phyloP scores from a whole-genome alignment of 2,329 filamentous ascomycete genomes.

The Leptodontidium sp. region DNA sequence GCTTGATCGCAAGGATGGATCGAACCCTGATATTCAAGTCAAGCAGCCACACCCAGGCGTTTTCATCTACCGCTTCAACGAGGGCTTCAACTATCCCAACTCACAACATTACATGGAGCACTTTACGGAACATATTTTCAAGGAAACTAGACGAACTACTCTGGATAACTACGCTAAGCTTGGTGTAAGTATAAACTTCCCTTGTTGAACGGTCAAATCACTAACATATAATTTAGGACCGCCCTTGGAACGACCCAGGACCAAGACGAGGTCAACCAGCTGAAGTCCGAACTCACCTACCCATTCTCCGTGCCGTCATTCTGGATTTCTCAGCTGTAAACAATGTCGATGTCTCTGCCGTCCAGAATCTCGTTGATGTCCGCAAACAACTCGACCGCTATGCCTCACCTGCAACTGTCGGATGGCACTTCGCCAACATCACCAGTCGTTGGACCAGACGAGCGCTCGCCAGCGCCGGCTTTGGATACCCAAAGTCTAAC shows the following conservation, averaged over 20 bases:
- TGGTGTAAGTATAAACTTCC: constrained; percentile 68
- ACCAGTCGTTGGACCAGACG: constrained; percentile 95
- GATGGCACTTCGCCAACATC: constrained; percentile 95
- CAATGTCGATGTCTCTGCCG: constrained; percentile 90
- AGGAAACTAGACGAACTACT: constrained; percentile 79
- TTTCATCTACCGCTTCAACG: constrained; percentile 94
- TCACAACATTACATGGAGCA: constrained; percentile 90
- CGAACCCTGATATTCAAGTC: constrained; percentile 82
- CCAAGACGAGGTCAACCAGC: constrained; percentile 63
- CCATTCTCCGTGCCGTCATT: constrained; percentile 84
- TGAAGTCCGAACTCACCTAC: constrained; percentile 60
- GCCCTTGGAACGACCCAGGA: constrained; percentile 76
- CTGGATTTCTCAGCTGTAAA: constrained; percentile 94
- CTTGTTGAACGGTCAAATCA: not conserved
- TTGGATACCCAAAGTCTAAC: constrained; percentile 75
- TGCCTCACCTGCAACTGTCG: constrained; percentile 79
- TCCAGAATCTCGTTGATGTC: constrained; percentile 92
- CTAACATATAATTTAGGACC: not conserved
- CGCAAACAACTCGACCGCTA: constrained; percentile 93
- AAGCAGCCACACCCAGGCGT: constrained; percentile 87
- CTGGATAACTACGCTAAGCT: constrained; percentile 67
- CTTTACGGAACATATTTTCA: constrained; percentile 72
- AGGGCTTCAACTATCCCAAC: constrained; percentile 97
- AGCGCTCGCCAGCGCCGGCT: constrained; percentile 85
- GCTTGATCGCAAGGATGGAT: constrained; percentile 83